These are phyloP conservation scores for Acacia confusa DNA, from an alignment of 306 rosid genomes.

Conservation along the genomic window DNA sequence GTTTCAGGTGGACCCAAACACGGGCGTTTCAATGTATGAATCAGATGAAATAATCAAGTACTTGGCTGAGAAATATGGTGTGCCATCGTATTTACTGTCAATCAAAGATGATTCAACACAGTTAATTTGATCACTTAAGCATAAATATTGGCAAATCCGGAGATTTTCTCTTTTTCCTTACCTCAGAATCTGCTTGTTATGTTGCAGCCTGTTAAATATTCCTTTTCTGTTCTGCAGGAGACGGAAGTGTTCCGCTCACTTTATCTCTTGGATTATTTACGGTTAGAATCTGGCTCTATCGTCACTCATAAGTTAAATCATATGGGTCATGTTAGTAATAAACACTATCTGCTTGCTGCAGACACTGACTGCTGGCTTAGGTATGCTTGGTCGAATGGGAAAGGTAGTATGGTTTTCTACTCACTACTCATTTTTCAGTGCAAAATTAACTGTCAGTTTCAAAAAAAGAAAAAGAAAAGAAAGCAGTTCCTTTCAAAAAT, in stretches of 20 bases:
- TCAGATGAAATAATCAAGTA: slow-evolving; percentile 92
- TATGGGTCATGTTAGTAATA: slow-evolving; percentile 15
- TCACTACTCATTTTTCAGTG: neutral
- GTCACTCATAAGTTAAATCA: slow-evolving; percentile 10
- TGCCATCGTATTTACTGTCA: slow-evolving; percentile 15
- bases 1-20: slow-evolving; percentile 91
- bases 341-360: slow-evolving; percentile 47
- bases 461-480: too few species aligned
- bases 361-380: slow-evolving; percentile 85
- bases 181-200: neutral
- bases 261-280: slow-evolving; percentile 89
- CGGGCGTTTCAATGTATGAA: slow-evolving; percentile 91
- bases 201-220: slow-evolving; percentile 26
- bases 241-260: slow-evolving; percentile 76
- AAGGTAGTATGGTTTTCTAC: slow-evolving; percentile 50
- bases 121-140: slow-evolving; percentile 15
- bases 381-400: slow-evolving; percentile 65
- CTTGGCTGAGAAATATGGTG: slow-evolving; percentile 83
- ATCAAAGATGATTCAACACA: neutral
- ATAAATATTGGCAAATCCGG: neutral
- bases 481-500: neutral
- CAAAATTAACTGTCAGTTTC: neutral
- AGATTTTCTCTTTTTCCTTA: neutral
- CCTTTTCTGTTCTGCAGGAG: slow-evolving; percentile 52
- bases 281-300: slow-evolving; percentile 50